These are phyloP conservation scores for Ogataea hybrid DNA, from an alignment of 1,139 yeast genomes.

Conservation along the genomic window DNA sequence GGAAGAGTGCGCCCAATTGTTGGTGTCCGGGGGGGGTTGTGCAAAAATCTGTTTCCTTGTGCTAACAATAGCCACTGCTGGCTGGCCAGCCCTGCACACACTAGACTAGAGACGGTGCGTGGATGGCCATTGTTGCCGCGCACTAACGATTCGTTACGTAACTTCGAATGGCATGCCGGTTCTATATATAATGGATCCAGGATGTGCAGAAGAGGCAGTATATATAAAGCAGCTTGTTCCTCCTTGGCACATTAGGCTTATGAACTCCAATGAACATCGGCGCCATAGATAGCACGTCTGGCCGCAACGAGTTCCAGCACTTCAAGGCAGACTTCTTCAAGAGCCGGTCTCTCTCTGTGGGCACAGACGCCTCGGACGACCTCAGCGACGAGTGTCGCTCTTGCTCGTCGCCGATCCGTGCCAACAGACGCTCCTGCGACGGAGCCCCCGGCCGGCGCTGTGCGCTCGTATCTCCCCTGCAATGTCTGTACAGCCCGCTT, in stretches of 20 bases:
- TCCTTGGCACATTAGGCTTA: neutral
- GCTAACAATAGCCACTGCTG: neutral
- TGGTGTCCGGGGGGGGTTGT: neutral
- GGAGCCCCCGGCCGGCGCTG: constrained; percentile 1
- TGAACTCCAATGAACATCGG: constrained; percentile 11
- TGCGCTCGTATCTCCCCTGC: constrained; percentile 2
- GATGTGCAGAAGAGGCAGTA: neutral
- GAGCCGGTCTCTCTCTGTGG: constrained; percentile 14
- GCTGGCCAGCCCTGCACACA: constrained; percentile 5
- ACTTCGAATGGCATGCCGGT: neutral
- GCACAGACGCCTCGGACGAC: constrained; percentile 6
- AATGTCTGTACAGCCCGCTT: constrained; percentile 11
- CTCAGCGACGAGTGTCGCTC: constrained; percentile 9
- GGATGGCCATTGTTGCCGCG: neutral
- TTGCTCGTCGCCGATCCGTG: constrained; percentile 10
- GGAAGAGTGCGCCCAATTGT: constrained; percentile 1
- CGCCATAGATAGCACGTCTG: constrained; percentile 2
- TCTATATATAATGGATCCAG: neutral
- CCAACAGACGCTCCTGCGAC: constrained; percentile 8
- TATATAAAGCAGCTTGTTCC: constrained; percentile 2
- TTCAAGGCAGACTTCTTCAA: constrained; percentile 20
- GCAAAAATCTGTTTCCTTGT: neutral
- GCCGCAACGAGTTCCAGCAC: constrained; percentile 13
- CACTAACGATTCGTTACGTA: neutral
- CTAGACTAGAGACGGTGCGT: neutral